A percentile compares a stretch with the other conserved stretches of the same genome.
These are phyloP conservation scores for Talaromyces islandicus DNA, from an alignment of 2,329 filamentous ascomycete genomes.

Conservation along the genomic window DNA sequence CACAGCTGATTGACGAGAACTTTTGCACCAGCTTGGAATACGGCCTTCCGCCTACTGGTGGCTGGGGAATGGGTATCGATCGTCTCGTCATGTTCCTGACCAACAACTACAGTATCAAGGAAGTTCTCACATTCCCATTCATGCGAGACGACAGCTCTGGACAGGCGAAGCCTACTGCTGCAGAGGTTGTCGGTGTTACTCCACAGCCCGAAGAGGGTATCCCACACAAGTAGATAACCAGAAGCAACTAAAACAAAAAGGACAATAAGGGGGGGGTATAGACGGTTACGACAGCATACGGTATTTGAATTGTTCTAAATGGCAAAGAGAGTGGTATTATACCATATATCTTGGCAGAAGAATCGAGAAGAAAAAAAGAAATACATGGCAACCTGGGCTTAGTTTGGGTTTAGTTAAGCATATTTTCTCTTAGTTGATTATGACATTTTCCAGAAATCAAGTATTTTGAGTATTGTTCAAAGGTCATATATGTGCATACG, in stretches of 20 bases:
- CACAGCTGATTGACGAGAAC: constrained; percentile 90
- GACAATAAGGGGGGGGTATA: neutral
- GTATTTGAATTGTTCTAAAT: neutral
- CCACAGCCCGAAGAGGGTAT: constrained; percentile 58
- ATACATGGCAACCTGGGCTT: neutral
- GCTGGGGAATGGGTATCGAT: constrained; percentile 95
- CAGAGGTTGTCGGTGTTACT: constrained; percentile 57
- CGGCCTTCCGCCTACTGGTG: constrained; percentile 86
- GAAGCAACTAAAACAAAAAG: neutral
- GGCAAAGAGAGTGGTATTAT: neutral
- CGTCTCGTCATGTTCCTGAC: constrained; percentile 93
- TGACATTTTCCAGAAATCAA: neutral
- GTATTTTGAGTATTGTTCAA: neutral
- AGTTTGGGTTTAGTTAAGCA: neutral
- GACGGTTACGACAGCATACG: neutral
- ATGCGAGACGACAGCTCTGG: constrained; percentile 76
- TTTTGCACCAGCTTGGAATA: constrained; percentile 89
- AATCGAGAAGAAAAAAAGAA: neutral
- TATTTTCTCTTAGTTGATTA: neutral
- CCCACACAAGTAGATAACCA: constrained; percentile 21
- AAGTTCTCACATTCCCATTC: constrained; percentile 93
- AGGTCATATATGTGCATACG: neutral
- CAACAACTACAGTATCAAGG: constrained; percentile 91
- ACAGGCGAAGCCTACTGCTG: constrained; percentile 41
- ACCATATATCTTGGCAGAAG: neutral